Percentiles rank a stretch among this genome's conserved stretches.
Conservation (phyloP, 345 rosid species). For the Angophora floribunda region DNA sequence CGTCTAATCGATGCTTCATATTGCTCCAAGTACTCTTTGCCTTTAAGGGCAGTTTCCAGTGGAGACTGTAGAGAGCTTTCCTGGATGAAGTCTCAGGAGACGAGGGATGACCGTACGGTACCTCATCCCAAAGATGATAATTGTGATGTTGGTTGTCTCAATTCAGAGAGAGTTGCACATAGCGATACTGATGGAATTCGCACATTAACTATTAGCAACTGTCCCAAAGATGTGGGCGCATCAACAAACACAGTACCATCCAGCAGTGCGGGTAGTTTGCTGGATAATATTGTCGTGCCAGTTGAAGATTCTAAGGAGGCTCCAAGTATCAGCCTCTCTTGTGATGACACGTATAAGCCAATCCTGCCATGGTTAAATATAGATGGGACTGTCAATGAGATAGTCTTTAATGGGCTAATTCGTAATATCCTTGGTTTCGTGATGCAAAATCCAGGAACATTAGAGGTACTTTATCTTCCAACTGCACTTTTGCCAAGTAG, state of each 20-base stretch:
- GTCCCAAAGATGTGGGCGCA: constrained; percentile 37
- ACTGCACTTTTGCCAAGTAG: neutral
- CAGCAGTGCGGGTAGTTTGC: constrained; percentile 8
- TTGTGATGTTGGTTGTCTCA: constrained; percentile 8
- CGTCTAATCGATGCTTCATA: constrained; percentile 66
- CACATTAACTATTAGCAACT: constrained; percentile 63
- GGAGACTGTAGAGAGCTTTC: constrained; percentile 18
- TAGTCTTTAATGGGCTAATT: constrained; percentile 56
- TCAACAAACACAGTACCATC: constrained; percentile 9
- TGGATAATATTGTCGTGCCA: neutral
- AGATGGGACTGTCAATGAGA: constrained; percentile 60
- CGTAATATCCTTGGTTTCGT: constrained; percentile 70
- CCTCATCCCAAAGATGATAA: constrained; percentile 12
- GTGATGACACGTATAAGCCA: constrained; percentile 18
- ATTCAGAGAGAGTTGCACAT: constrained; percentile 10
- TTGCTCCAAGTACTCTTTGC: constrained; percentile 61
- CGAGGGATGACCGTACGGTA: constrained; percentile 8
- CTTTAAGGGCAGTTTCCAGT: constrained; percentile 17
- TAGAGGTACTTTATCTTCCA: constrained; percentile 44
- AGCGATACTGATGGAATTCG: constrained; percentile 3
- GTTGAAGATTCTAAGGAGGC: constrained; percentile 4
- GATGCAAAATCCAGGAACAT: constrained; percentile 77
- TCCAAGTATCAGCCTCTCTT: constrained; percentile 3
- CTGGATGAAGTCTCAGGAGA: constrained; percentile 16
- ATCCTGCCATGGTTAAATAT: constrained; percentile 80